Evolutionary conservation across 2,329 filamentous ascomycete genomes (phyloP), one percentile per base, ranked within the genome.

Genomic region (Cercospora sp.): DNA sequence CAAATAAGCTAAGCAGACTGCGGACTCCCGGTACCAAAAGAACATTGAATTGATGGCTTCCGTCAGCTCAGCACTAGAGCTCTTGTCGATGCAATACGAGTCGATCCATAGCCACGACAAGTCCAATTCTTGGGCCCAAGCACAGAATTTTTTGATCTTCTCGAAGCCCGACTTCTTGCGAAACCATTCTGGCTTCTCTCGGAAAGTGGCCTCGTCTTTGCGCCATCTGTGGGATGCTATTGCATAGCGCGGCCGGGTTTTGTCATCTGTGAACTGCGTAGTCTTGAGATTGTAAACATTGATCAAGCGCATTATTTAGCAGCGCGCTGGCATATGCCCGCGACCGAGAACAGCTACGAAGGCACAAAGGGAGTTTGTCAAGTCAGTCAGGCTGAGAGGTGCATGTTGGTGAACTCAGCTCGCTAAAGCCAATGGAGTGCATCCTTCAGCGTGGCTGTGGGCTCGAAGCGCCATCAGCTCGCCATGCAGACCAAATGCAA

Each of bases 211-310:
- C 36, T 65, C 63, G 18, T 60, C 26, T 31, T 60, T 28, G 31
- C 30, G 33, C 63, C 63, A 65, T 59, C 63, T 26, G 39, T 65
- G 63, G 28, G 63, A 65, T 16, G 33, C 23, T 13, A 65, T 60
- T 12, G 61, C 61, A 33, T 60, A 57, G 6, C 28, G 20, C 5
- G 61, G 60, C 13, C 18, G n/a, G 36, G 36, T 42, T 3, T 61
- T 30, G 31, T 65, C 53, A 33, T 30, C 33, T 20, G 51, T 12
- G 26, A 64, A 64, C 36, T 64, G 42, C 26, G 36, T 53, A 12
- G 64, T 60, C 30, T 65, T 20, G 16, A 67, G 57, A n/a, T 18
- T 65, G 55, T 65, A 10, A 1, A 57, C 39, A 18, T 67, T 64
- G 1, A 65, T 18, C 12, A 67, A 33, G 10, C 66, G 61, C 66